Percentiles rank a stretch among this genome's conserved stretches.
Conservation (phyloP, 345 rosid genomes). For the Moricandia moricandioides region DNA sequence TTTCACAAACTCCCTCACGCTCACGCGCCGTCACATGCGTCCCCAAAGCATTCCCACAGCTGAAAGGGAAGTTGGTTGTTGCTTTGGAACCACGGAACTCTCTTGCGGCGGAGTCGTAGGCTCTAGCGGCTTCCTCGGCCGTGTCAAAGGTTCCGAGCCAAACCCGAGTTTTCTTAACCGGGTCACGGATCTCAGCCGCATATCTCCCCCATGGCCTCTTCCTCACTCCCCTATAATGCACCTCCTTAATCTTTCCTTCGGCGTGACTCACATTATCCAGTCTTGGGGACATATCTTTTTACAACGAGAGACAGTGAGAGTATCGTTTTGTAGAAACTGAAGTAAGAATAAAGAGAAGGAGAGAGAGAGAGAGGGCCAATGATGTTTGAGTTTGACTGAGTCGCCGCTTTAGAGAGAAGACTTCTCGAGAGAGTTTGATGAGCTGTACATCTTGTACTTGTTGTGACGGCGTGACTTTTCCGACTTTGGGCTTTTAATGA, state of each 20-base stretch:
- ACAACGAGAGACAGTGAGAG: background rate
- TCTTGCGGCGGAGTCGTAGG: slow-evolving; percentile 58
- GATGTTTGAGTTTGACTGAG: slow-evolving; percentile 23
- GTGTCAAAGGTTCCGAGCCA: slow-evolving; percentile 69
- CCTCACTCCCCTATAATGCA: slow-evolving; percentile 58
- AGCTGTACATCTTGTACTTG: background rate
- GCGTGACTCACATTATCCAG: background rate
- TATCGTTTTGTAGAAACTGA: slow-evolving; percentile 4
- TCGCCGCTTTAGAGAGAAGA: slow-evolving; percentile 4
- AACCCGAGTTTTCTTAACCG: slow-evolving; percentile 56
- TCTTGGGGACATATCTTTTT: background rate
- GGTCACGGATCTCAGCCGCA: slow-evolving; percentile 73
- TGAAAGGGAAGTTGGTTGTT: slow-evolving; percentile 55
- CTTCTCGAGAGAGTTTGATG: background rate
- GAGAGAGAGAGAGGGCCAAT: background rate
- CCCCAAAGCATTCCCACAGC: slow-evolving; percentile 12
- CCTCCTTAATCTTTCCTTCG: slow-evolving; percentile 31
- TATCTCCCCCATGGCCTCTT: slow-evolving; percentile 73
- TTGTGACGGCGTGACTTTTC: slow-evolving; percentile 2
- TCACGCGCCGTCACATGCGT: background rate
- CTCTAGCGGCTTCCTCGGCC: slow-evolving; percentile 60
- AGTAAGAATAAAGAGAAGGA: background rate
- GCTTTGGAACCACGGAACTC: slow-evolving; percentile 61
- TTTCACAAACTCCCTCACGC: background rate
- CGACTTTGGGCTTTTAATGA: background rate